Evolutionary conservation across 177 flowering plant species (phyloP), one percentile per base, ranked within the genome.

Genomic region (Telopea speciosissima): DNA sequence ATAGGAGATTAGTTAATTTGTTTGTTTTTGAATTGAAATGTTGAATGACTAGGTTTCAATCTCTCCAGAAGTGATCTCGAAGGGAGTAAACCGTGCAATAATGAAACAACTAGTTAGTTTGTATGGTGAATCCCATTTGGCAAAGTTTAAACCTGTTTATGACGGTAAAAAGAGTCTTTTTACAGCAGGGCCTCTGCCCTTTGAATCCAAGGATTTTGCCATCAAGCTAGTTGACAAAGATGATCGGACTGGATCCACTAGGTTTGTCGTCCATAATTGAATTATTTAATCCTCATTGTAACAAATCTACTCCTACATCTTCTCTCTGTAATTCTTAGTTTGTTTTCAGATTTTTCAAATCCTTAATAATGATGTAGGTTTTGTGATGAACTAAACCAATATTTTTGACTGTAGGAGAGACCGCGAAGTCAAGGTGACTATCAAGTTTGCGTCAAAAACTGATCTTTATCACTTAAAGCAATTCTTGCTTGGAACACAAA

Each of bases 131-230:
- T 72, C 90, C 0, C 84, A 82, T 17, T 56, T 86, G 76, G 85
- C 81, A 0, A 60, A 31, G 0, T 31, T 75, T 3, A 54, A 1
- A 17, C 88, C 88, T 0, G 96, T 85, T 0, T 92, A 83, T 78
- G 97, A 92, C 79, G 96, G 96, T 0, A 71, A 81, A 26, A 90
- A 89, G 60, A 81, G 85, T 24, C 66, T 87, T 0, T 90, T 77
- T 56, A 85, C 93, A 3, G 92, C 93, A 1, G 92, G 92, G 0
- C 65, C 79, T 4, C 66, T 90, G 67, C 94, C 96, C 0, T 89
- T 88, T 70, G 13, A 11, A 0, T 80, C 86, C 0, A 89, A 86
- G 66, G 92, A 90, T 1, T 94, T 94, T 71, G 73, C 66, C 0
- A 75, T 91, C 7, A 80, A 78, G 42, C 68, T 93, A 7, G 70